phyloP scores from a whole-genome alignment of 1,284 basidiomycete genomes.

The Heterobasidion irregulare region DNA sequence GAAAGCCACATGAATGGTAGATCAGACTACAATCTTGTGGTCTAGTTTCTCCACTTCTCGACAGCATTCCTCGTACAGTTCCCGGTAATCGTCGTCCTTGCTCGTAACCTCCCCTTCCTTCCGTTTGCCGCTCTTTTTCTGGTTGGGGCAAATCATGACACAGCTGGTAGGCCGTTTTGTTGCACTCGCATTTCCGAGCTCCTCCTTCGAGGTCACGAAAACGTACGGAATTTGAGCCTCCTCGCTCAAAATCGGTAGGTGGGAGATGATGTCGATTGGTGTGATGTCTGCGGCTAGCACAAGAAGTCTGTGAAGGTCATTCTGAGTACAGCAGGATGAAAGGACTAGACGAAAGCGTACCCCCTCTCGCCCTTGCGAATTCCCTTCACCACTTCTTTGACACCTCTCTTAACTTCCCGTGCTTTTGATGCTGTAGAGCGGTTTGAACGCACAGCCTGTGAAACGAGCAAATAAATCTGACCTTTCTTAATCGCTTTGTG shows the following conservation, averaged over 20 bases:
- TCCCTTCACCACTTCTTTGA: conserved; percentile 95
- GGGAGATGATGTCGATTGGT: conserved; percentile 96
- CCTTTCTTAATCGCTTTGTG: conserved; percentile 92
- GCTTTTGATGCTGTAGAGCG: conserved; percentile 70
- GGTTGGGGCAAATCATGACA: conserved; percentile 85
- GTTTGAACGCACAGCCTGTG: not conserved
- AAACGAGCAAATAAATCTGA: conserved; percentile 21
- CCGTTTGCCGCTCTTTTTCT: conserved; percentile 63
- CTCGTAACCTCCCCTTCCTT: conserved; percentile 58
- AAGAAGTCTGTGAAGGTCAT: conserved; percentile 51
- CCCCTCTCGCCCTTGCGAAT: conserved; percentile 95
- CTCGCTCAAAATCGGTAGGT: conserved; percentile 92
- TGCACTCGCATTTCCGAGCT: conserved; percentile 90
- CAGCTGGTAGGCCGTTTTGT: conserved; percentile 98
- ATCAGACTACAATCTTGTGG: conserved; percentile 58
- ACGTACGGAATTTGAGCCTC: conserved; percentile 94
- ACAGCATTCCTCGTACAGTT: conserved; percentile 79
- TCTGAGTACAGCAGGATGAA: not conserved
- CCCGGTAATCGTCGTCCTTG: conserved; percentile 75
- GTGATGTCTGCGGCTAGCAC: conserved; percentile 96
- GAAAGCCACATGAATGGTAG: too few species aligned
- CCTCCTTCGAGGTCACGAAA: conserved; percentile 84
- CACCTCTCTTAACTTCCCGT: conserved; percentile 88
- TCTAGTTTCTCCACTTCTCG: conserved; percentile 82
- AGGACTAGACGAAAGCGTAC: conserved; percentile 31